Percentiles rank a stretch among this genome's conserved stretches.
Conservation (phyloP, 805 yeast genomes). For the Saturnispora ahearnii region DNA sequence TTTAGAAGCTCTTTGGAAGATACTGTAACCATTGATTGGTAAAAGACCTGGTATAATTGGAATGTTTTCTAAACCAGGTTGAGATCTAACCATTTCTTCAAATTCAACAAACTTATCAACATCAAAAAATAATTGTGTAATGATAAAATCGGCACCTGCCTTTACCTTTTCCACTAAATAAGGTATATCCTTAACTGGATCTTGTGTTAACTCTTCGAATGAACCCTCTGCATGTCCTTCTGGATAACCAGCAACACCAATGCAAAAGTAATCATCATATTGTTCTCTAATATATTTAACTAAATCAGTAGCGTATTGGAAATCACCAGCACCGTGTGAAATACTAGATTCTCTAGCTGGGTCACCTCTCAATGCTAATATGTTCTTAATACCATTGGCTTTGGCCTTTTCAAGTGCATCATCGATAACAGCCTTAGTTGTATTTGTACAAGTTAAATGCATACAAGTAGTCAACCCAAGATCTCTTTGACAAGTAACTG, state of each 20-base stretch:
- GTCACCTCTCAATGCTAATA: slow-evolving; percentile 91
- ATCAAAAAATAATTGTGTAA: slow-evolving; percentile 89
- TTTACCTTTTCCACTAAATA: slow-evolving; percentile 72
- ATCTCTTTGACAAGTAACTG: slow-evolving; percentile 64
- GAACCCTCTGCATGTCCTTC: slow-evolving; percentile 94
- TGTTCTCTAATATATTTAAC: slow-evolving; percentile 65
- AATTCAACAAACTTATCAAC: slow-evolving; percentile 65
- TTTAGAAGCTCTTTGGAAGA: slow-evolving; percentile 82
- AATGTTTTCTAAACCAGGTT: slow-evolving; percentile 32
- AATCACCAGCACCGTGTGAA: slow-evolving; percentile 46
- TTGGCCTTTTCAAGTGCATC: slow-evolving; percentile 67
- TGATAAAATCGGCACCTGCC: slow-evolving; percentile 92
- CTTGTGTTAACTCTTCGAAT: slow-evolving; percentile 51
- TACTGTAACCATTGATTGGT: slow-evolving; percentile 80
- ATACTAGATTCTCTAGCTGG: slow-evolving; percentile 63
- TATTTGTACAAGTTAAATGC: slow-evolving; percentile 95
- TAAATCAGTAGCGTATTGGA: slow-evolving; percentile 75
- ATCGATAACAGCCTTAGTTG: slow-evolving; percentile 68
- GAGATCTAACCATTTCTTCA: slow-evolving; percentile 40
- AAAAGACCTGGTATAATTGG: slow-evolving; percentile 79
- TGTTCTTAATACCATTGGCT: slow-evolving; percentile 72
- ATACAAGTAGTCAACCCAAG: slow-evolving; percentile 83
- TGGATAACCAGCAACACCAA: slow-evolving; percentile 97
- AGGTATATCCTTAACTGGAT: slow-evolving; percentile 62
- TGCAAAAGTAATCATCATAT: slow-evolving; percentile 76